A percentile compares a stretch with the other conserved stretches of the same genome.
Conservation (phyloP, 345 rosid genomes). For the Cardamine resedifolia region DNA sequence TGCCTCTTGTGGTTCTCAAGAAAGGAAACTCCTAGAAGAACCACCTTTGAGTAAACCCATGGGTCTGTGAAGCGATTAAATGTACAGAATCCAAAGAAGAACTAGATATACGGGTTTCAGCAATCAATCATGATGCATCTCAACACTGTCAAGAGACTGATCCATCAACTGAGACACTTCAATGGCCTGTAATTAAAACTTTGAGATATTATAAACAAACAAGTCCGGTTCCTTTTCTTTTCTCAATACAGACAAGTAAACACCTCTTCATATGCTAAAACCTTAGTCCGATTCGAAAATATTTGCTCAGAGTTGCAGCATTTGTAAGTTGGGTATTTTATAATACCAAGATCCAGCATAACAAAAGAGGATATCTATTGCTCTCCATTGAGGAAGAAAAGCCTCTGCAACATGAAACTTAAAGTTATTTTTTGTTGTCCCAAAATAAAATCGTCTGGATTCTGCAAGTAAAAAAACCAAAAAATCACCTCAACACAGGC, state of each 20-base stretch:
- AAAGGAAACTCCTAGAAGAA: conserved; percentile 75
- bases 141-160: conserved; percentile 69
- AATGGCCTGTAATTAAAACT: conserved; percentile 63
- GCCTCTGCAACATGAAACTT: conserved; percentile 60
- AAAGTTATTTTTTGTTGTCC: background rate
- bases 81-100: conserved; percentile 40
- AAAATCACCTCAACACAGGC: conserved; percentile 84
- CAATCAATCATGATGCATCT: conserved; percentile 64
- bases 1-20: conserved; percentile 85
- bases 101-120: conserved; percentile 53
- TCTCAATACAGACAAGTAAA: conserved; percentile 31
- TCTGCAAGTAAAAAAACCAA: background rate
- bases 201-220: conserved; percentile 18
- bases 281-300: conserved; percentile 47
- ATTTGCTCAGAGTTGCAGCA: conserved; percentile 64
- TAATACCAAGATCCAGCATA: conserved; percentile 75
- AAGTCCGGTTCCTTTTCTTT: background rate
- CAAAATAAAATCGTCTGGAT: background rate
- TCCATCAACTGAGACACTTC: conserved; percentile 90
- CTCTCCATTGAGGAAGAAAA: conserved; percentile 89
- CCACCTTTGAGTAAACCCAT: conserved; percentile 87
- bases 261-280: conserved; percentile 95
- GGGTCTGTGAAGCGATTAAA: conserved; percentile 60
- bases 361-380: conserved; percentile 84
- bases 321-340: conserved; percentile 72